These are phyloP conservation scores for Fraxinus platypoda DNA, from an alignment of 305 asterid species.

Conservation along the genomic window DNA sequence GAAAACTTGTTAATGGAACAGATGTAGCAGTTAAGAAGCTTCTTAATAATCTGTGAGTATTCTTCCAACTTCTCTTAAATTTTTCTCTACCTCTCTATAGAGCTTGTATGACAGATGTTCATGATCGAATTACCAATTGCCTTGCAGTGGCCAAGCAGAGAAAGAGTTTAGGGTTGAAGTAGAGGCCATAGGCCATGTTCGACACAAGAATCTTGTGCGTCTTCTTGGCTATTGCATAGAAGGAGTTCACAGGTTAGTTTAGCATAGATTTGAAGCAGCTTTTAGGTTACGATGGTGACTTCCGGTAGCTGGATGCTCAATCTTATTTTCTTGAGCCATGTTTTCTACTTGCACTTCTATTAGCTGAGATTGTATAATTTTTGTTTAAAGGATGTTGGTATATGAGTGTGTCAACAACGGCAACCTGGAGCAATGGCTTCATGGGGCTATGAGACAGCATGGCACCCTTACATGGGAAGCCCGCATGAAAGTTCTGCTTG, in stretches of 20 bases:
- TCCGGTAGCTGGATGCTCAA: background rate
- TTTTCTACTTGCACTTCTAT: conserved; percentile 13
- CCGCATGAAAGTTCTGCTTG: conserved; percentile 91
- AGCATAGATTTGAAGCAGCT: background rate
- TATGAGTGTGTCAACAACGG: conserved; percentile 95
- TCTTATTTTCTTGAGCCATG: background rate
- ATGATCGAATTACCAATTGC: conserved; percentile 19
- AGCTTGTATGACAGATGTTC: background rate
- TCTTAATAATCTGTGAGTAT: conserved; percentile 83
- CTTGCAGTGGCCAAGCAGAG: conserved; percentile 91
- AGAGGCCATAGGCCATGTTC: conserved; percentile 94
- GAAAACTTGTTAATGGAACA: conserved; percentile 74
- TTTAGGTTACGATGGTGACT: background rate
- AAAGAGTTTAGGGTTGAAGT: conserved; percentile 92
- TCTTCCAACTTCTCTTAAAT: conserved; percentile 5
- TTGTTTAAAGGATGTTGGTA: conserved; percentile 75
- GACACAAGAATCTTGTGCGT: conserved; percentile 92
- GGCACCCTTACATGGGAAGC: conserved; percentile 94
- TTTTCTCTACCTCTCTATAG: background rate
- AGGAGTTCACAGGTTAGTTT: conserved; percentile 81
- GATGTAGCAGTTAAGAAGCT: conserved; percentile 94
- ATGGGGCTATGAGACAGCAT: conserved; percentile 82
- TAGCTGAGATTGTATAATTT: conserved; percentile 16
- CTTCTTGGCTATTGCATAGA: conserved; percentile 95
- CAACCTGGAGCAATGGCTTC: conserved; percentile 97